These are phyloP conservation scores for Fusarium liriodendri DNA, from an alignment of 2,329 filamentous ascomycete species.

Conservation along the genomic window DNA sequence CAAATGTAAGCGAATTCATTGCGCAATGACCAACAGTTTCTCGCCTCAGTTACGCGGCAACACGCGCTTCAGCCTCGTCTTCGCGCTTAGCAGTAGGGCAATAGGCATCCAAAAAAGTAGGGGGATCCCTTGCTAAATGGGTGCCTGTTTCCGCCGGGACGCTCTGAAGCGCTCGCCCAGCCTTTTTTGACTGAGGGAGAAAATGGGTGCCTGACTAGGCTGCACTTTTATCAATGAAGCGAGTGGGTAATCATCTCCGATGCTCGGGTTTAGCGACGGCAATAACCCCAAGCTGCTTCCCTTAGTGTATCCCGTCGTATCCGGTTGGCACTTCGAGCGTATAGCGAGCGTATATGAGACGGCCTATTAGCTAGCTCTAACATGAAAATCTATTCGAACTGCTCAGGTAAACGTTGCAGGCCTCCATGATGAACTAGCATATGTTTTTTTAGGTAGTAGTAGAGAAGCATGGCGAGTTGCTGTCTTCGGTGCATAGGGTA, in stretches of 20 bases:
- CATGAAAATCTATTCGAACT: not conserved
- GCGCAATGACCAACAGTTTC: not conserved
- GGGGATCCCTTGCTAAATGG: not conserved
- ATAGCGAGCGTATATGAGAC: not conserved
- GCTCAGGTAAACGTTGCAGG: not conserved
- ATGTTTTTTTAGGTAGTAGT: constrained; percentile 1
- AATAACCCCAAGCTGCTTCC: not conserved
- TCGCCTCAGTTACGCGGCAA: not conserved
- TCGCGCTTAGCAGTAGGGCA: not conserved
- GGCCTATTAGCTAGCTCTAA: not conserved
- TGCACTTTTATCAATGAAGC: not conserved
- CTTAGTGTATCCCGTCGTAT: not conserved
- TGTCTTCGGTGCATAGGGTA: not conserved
- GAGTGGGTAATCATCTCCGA: not conserved
- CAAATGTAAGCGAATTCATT: not conserved
- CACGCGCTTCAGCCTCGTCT: not conserved
- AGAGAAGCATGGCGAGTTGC: not conserved
- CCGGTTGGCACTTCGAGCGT: not conserved
- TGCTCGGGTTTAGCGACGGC: not conserved
- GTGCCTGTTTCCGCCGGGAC: not conserved
- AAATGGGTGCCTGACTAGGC: not conserved
- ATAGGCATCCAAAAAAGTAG: not conserved
- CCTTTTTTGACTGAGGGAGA: not conserved
- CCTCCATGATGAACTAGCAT: not conserved
- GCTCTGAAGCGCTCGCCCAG: not conserved